phyloP scores from a whole-genome alignment of 176 grass and related monocot genomes.

The Avena insularis region DNA sequence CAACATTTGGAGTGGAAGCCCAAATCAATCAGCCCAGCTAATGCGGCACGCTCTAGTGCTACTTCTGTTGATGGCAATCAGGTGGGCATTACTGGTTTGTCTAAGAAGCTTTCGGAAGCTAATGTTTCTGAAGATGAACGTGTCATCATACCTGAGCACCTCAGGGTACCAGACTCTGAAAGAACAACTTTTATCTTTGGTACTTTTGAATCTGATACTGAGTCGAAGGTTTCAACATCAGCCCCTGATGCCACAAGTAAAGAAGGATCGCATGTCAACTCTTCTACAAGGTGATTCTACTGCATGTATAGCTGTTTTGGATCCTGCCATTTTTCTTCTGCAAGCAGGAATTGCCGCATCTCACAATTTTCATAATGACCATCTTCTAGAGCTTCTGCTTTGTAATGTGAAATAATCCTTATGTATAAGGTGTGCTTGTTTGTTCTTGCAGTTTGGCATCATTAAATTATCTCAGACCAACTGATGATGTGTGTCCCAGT shows the following conservation, averaged over 20 bases:
- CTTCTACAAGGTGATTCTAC: slow-evolving; percentile 53
- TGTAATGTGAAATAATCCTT: not conserved
- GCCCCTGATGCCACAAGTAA: slow-evolving; percentile 41
- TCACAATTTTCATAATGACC: not conserved
- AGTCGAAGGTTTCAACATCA: slow-evolving; percentile 22
- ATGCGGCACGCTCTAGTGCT: slow-evolving; percentile 29
- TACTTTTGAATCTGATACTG: slow-evolving; percentile 62
- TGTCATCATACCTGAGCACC: slow-evolving; percentile 90
- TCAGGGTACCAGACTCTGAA: slow-evolving; percentile 72
- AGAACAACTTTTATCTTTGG: slow-evolving; percentile 70
- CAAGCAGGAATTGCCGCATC: slow-evolving; percentile 20
- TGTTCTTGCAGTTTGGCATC: slow-evolving; percentile 44
- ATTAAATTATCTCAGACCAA: slow-evolving; percentile 37
- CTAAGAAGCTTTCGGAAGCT: slow-evolving; percentile 67
- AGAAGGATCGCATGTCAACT: slow-evolving; percentile 50
- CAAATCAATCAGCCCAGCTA: slow-evolving; percentile 61
- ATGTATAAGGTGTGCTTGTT: slow-evolving; percentile 18
- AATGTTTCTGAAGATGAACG: slow-evolving; percentile 61
- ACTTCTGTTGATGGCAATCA: slow-evolving; percentile 44
- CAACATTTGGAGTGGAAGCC: slow-evolving; percentile 77
- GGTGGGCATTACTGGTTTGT: slow-evolving; percentile 48
- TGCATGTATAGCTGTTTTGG: slow-evolving; percentile 35
- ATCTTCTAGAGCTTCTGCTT: not conserved
- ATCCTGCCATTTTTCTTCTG: slow-evolving; percentile 3
- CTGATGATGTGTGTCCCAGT: slow-evolving; percentile 33